A percentile compares a stretch with the other conserved stretches of the same genome.
Evolutionary conservation across 176 grass and related monocot species (phyloP).

Genomic region (Oropetium thomaeum): DNA sequence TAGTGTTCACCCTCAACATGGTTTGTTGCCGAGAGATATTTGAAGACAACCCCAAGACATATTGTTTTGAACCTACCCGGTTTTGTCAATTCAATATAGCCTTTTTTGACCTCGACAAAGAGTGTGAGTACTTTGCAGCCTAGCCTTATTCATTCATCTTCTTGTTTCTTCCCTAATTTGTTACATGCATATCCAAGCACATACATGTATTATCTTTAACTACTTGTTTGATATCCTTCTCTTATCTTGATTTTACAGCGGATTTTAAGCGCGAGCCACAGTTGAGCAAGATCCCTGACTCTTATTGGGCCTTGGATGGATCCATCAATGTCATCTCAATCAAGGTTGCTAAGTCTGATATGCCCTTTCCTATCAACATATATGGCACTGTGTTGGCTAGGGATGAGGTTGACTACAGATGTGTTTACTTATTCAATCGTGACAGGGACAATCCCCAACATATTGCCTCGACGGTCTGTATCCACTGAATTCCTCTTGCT

Average conservation of each 20-base stretch:
- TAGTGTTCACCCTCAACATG: neutral
- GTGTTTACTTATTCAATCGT: neutral
- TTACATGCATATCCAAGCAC: too few relatives aligned
- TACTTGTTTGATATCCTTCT: neutral
- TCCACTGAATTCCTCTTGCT: neutral
- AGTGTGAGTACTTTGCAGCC: neutral
- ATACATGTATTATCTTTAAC: too few relatives aligned
- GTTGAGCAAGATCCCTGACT: neutral
- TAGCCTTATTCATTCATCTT: neutral
- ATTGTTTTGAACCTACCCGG: neutral
- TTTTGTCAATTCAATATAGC: neutral
- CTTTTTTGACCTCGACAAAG: neutral
- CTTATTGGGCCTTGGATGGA: neutral
- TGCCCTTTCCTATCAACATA: neutral
- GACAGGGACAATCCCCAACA: neutral
- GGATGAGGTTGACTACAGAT: neutral
- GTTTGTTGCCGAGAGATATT: neutral
- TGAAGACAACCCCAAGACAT: neutral
- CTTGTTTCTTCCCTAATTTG: too few relatives aligned
- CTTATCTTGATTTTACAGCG: neutral
- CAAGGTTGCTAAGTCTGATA: neutral
- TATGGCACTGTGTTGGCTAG: neutral
- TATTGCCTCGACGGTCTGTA: neutral
- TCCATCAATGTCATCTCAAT: neutral
- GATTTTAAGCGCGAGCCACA: neutral